Evolutionary conservation across 2,329 filamentous ascomycete genomes (phyloP).

Genomic region (Taxawa tesnikishii): DNA sequence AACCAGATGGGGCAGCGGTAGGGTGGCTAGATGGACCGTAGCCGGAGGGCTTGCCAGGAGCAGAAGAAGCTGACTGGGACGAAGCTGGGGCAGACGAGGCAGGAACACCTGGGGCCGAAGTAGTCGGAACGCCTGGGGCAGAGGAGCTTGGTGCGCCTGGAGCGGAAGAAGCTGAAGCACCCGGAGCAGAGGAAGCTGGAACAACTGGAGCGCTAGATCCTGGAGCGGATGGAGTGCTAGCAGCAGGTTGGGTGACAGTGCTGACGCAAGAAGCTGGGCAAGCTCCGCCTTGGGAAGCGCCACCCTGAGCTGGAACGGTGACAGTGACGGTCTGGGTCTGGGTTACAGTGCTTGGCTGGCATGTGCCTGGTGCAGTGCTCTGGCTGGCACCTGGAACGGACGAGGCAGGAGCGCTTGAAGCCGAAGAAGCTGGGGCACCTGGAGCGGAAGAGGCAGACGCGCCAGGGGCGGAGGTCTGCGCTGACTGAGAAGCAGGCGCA

Average conservation of each 20-base stretch:
- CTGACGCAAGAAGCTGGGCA: conserved; percentile 3
- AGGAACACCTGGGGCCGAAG: not conserved
- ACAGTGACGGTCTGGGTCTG: too few species aligned
- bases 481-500: not conserved
- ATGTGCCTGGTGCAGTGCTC: too few species aligned
- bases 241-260: conserved; percentile 3
- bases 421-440: conserved; percentile 3
- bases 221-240: conserved; percentile 3
- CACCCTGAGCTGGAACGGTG: too few species aligned
- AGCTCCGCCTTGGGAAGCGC: conserved; percentile 2
- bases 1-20: not conserved
- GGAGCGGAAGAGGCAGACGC: conserved; percentile 1
- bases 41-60: conserved; percentile 1
- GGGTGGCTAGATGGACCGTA: not conserved
- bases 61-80: conserved; percentile 2
- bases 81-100: conserved; percentile 4
- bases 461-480: conserved; percentile 5
- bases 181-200: not conserved
- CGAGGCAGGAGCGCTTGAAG: not conserved
- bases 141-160: not conserved
- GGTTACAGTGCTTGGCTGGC: too few species aligned
- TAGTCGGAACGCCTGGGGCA: not conserved
- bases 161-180: not conserved
- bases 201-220: conserved; percentile 1
- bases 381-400: too few species aligned